A percentile compares a stretch with the other conserved stretches of the same genome.
Evolutionary conservation across 2,329 filamentous ascomycete genomes (phyloP).

Genomic region (Ophiostoma montium): DNA sequence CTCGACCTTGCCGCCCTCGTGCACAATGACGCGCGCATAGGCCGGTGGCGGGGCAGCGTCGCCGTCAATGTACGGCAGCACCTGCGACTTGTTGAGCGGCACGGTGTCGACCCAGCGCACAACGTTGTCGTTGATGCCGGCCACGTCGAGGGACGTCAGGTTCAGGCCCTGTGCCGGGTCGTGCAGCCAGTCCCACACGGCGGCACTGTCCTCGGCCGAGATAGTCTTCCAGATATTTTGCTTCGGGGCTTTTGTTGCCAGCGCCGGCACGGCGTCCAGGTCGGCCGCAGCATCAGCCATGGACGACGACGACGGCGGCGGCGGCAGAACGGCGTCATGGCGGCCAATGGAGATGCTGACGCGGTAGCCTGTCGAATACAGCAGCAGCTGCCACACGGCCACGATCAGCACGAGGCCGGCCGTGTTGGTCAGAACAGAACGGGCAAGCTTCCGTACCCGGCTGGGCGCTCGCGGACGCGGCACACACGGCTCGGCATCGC

Average conservation of each 20-base stretch:
- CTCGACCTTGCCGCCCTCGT: conserved; percentile 26
- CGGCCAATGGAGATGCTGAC: background rate
- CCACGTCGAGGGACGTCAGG: conserved; percentile 25
- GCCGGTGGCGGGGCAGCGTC: conserved; percentile 21
- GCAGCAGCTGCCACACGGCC: background rate
- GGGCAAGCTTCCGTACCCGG: background rate
- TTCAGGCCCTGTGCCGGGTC: conserved; percentile 28
- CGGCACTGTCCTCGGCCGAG: conserved; percentile 26
- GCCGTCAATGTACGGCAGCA: conserved; percentile 29
- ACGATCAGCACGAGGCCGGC: background rate
- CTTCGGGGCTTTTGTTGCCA: conserved; percentile 20
- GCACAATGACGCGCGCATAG: conserved; percentile 33
- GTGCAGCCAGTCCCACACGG: conserved; percentile 29
- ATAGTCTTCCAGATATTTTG: conserved; percentile 28
- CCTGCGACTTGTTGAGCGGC: conserved; percentile 32
- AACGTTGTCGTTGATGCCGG: conserved; percentile 29
- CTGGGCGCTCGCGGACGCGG: background rate
- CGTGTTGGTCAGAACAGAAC: background rate
- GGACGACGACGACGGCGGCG: no score
- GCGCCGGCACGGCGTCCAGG: background rate
- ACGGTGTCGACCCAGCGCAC: conserved; percentile 33
- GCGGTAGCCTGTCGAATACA: background rate
- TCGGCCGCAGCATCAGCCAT: no score
- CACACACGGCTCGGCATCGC: background rate
- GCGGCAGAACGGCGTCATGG: background rate